phyloP scores from a whole-genome alignment of 306 rosid species.

The Macrotyloma uniflorum region DNA sequence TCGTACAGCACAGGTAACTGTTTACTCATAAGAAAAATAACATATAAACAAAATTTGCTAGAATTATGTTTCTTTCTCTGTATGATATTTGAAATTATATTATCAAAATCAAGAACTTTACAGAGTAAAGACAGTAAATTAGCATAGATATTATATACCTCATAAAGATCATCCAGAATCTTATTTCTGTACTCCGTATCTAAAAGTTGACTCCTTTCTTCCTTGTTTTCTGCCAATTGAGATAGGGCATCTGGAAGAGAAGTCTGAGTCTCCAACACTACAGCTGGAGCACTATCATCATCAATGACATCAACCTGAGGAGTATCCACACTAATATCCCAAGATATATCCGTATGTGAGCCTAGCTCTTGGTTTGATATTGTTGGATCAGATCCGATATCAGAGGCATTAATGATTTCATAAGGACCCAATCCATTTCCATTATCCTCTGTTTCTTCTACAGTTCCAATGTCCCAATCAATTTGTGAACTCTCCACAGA shows the following conservation, averaged over 20 bases:
- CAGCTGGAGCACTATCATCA: conserved; percentile 54
- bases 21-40: neutral
- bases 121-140: neutral
- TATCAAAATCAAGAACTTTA: neutral
- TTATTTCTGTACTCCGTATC: conserved; percentile 88
- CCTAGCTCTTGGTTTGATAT: conserved; percentile 49
- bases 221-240: conserved; percentile 57
- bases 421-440: conserved; percentile 91
- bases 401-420: conserved; percentile 84
- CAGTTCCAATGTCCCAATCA: conserved; percentile 86
- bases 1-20: conserved; percentile 15
- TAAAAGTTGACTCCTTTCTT: conserved; percentile 77
- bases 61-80: conserved; percentile 10
- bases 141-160: conserved; percentile 53
- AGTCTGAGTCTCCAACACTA: conserved; percentile 49
- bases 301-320: conserved; percentile 74
- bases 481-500: conserved; percentile 80
- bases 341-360: conserved; percentile 59
- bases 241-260: conserved; percentile 47
- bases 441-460: conserved; percentile 77
- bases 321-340: conserved; percentile 91
- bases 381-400: conserved; percentile 53
- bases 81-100: conserved; percentile 7
- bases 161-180: conserved; percentile 88
- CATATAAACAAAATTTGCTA: neutral